Conservation (phyloP, 768 basidiomycete species). For the Xerocomus spinulosus region DNA sequence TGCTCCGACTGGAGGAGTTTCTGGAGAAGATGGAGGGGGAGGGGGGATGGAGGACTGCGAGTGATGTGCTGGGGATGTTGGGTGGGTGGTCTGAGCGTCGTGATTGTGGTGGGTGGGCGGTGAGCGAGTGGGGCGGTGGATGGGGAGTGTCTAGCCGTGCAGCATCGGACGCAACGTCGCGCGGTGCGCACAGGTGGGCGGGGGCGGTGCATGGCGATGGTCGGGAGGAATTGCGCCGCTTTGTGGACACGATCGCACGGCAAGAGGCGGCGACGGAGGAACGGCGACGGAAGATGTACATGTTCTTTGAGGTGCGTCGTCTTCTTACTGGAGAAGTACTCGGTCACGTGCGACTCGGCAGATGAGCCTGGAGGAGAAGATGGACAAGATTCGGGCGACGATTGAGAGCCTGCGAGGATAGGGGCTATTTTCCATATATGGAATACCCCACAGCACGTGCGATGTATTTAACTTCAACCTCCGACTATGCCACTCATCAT, state of each 20-base stretch:
- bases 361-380: slow-evolving; percentile 54
- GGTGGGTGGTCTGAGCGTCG: slow-evolving; percentile 17
- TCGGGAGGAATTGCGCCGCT: slow-evolving; percentile 26
- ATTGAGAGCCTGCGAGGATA: slow-evolving; percentile 37
- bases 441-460: too few species aligned
- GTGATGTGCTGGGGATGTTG: slow-evolving; percentile 27
- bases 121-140: slow-evolving; percentile 6
- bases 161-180: too few species aligned
- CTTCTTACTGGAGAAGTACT: not conserved
- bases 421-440: slow-evolving; percentile 1
- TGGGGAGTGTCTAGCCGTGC: slow-evolving; percentile 9
- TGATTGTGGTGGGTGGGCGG: slow-evolving; percentile 11
- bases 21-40: slow-evolving; percentile 37
- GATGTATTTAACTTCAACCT: too few species aligned
- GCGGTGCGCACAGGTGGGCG: not conserved
- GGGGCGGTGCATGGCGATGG: slow-evolving; percentile 1
- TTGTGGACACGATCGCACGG: slow-evolving; percentile 46
- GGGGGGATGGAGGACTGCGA: slow-evolving; percentile 29
- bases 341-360: slow-evolving; percentile 17
- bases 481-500: slow-evolving; percentile 12
- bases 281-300: slow-evolving; percentile 43
- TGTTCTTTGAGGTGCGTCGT: slow-evolving; percentile 44
- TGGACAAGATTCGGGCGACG: slow-evolving; percentile 47
- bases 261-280: slow-evolving; percentile 36
- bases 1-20: slow-evolving; percentile 43